Evolutionary conservation across 2,329 filamentous ascomycete species (phyloP).

Genomic region (Monosporascus sp.): DNA sequence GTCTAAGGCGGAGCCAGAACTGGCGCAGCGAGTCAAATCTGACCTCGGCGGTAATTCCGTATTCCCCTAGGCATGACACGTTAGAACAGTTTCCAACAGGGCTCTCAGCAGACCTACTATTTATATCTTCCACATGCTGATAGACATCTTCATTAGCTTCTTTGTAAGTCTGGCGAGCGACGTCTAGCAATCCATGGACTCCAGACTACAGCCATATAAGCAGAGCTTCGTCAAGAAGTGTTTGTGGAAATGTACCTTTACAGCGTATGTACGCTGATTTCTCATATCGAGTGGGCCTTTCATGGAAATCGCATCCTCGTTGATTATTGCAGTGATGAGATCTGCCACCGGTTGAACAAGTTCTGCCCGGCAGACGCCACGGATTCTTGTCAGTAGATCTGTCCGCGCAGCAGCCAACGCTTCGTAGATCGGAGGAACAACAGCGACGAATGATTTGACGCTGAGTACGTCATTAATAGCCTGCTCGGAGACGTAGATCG

Average conservation of each 20-base stretch:
- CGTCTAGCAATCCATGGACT: conserved; percentile 80
- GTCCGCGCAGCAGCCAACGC: conserved; percentile 62
- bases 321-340: conserved; percentile 66
- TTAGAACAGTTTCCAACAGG: not conserved
- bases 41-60: conserved; percentile 58
- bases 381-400: conserved; percentile 61
- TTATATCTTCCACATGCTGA: conserved; percentile 63
- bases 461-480: conserved; percentile 82
- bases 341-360: conserved; percentile 56
- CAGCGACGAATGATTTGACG: conserved; percentile 74
- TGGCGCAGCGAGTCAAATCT: conserved; percentile 74
- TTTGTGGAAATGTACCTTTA: conserved; percentile 52
- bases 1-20: conserved; percentile 69
- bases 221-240: not conserved
- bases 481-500: conserved; percentile 68
- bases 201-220: conserved; percentile 52
- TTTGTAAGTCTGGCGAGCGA: conserved; percentile 84
- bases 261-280: conserved; percentile 86
- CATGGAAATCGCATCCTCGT: conserved; percentile 75
- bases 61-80: conserved; percentile 36
- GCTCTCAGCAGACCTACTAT: conserved; percentile 40
- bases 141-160: conserved; percentile 78
- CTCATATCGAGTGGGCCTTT: conserved; percentile 77
- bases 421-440: conserved; percentile 62
- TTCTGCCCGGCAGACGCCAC: conserved; percentile 62